A percentile compares a stretch with the other conserved stretches of the same genome.
Conservation (phyloP, 208 protist genomes). For the Blastocrithidia nonstop region DNA sequence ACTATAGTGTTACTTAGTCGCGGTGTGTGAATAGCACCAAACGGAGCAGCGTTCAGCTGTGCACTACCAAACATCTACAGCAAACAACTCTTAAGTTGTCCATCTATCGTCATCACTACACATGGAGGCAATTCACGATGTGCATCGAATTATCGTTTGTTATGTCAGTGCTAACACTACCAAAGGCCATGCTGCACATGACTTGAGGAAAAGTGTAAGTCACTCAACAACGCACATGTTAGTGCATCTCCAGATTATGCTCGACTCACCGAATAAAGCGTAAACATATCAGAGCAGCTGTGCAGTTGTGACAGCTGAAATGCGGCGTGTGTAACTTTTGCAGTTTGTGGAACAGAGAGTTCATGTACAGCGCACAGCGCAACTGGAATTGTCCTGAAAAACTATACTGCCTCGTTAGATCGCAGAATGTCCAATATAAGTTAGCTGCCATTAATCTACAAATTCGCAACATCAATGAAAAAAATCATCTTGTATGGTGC, state of each 20-base stretch:
- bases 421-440: constrained; percentile 23
- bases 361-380: constrained; percentile 52
- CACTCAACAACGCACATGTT: constrained; percentile 20
- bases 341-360: constrained; percentile 52
- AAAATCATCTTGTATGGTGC: constrained; percentile 23
- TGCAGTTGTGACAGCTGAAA: constrained; percentile 52
- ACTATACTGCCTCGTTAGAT: constrained; percentile 11
- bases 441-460: constrained; percentile 22
- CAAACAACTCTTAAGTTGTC: constrained; percentile 31
- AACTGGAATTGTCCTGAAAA: constrained; percentile 24
- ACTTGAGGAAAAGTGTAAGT: no score
- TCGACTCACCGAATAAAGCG: constrained; percentile 36
- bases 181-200: no score
- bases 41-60: constrained; percentile 3
- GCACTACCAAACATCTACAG: constrained; percentile 18
- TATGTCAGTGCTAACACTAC: no score
- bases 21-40: constrained; percentile 7
- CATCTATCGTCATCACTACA: constrained; percentile 48
- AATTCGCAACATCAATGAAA: constrained; percentile 55
- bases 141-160: no score
- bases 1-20: constrained; percentile 3
- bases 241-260: constrained; percentile 55
- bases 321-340: constrained; percentile 25
- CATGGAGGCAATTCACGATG: constrained; percentile 18
- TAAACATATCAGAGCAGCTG: constrained; percentile 43